A percentile compares a stretch with the other conserved stretches of the same genome.
Evolutionary conservation across 768 basidiomycete genomes (phyloP).

Genomic region (Lentinula boryana): DNA sequence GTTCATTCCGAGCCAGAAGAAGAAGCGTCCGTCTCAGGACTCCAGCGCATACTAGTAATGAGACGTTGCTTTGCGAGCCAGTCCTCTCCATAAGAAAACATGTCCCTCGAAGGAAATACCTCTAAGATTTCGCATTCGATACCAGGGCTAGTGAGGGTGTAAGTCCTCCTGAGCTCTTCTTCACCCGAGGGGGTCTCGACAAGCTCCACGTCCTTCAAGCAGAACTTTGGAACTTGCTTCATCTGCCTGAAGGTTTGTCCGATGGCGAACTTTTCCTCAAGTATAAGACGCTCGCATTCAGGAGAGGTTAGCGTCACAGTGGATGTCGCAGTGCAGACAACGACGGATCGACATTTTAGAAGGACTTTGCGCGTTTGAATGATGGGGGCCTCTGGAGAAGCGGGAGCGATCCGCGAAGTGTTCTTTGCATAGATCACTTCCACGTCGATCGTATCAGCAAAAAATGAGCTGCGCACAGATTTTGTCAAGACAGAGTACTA

Average conservation of each 20-base stretch:
- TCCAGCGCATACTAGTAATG: background rate
- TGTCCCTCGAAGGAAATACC: constrained; percentile 60
- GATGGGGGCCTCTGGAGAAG: constrained; percentile 45
- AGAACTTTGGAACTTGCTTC: constrained; percentile 47
- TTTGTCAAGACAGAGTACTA: background rate
- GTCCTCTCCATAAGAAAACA: constrained; percentile 50
- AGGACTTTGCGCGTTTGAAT: constrained; percentile 62
- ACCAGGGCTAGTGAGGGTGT: constrained; percentile 48
- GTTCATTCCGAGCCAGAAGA: background rate
- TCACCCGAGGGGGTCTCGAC: constrained; percentile 11
- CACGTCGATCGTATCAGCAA: constrained; percentile 55
- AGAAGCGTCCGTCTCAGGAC: background rate
- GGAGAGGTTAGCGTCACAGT: constrained; percentile 56
- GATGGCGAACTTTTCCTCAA: constrained; percentile 62
- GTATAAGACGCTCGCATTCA: constrained; percentile 53
- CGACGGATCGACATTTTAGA: constrained; percentile 47
- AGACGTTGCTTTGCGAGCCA: constrained; percentile 29
- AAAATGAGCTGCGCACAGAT: constrained; percentile 46
- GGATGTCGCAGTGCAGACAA: constrained; percentile 61
- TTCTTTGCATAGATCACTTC: constrained; percentile 46
- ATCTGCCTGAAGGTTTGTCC: constrained; percentile 63
- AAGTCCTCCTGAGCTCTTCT: constrained; percentile 45
- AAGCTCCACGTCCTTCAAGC: constrained; percentile 18
- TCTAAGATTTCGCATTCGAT: constrained; percentile 67
- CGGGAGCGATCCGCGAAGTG: constrained; percentile 20